A percentile compares a stretch with the other conserved stretches of the same genome.
Conservation (phyloP, 2,329 filamentous ascomycete genomes). For the Pyrenochaeta sp. region DNA sequence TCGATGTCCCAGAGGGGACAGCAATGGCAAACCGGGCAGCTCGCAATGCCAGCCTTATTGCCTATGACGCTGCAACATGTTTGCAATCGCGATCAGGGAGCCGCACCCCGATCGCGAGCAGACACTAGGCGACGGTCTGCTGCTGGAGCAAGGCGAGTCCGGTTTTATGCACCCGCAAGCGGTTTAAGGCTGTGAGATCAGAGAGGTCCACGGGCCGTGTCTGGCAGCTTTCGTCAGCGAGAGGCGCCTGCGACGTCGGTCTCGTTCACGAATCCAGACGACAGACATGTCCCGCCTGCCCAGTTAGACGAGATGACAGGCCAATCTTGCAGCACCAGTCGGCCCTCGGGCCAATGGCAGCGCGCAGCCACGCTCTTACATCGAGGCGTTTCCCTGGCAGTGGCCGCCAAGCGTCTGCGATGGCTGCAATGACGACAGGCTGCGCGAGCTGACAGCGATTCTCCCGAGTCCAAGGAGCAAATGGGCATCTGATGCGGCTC, state of each 20-base stretch:
- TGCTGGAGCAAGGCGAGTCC: constrained; percentile 33
- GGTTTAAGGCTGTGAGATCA: constrained; percentile 36
- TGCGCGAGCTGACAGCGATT: constrained; percentile 28
- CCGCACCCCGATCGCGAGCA: constrained; percentile 37
- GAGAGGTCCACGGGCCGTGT: constrained; percentile 39
- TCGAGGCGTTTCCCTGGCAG: constrained; percentile 39
- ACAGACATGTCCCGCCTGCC: constrained; percentile 36
- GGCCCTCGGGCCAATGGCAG: constrained; percentile 26
- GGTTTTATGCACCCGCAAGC: constrained; percentile 41
- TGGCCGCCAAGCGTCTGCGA: constrained; percentile 29
- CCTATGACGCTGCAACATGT: constrained; percentile 41
- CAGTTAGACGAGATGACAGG: constrained; percentile 28
- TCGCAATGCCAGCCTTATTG: constrained; percentile 28
- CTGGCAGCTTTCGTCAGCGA: constrained; percentile 25
- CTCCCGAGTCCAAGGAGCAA: constrained; percentile 25
- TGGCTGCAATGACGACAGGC: constrained; percentile 41
- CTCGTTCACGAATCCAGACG: constrained; percentile 37
- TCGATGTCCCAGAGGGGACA: constrained; percentile 11
- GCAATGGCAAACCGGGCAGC: constrained; percentile 33
- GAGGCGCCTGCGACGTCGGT: constrained; percentile 37
- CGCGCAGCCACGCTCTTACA: constrained; percentile 19
- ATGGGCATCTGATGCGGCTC: constrained; percentile 14
- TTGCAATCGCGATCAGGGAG: constrained; percentile 38
- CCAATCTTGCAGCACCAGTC: constrained; percentile 25
- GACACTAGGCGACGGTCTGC: constrained; percentile 30